phyloP scores from a whole-genome alignment of 331 rosid genomes.

The Rhamnella rubrinervis region DNA sequence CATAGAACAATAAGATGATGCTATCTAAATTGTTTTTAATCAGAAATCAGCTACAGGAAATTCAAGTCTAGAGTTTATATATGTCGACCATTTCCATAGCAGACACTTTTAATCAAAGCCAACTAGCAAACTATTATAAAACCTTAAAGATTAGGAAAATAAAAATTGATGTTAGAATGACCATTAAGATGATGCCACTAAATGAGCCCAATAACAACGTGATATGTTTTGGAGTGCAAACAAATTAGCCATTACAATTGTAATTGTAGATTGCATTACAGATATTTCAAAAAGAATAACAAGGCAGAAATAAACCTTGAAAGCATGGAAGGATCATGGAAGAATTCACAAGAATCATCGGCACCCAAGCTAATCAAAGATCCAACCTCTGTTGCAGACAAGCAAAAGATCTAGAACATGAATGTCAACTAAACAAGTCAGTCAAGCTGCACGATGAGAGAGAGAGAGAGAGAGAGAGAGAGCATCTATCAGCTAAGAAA shows the following conservation, averaged over 20 bases:
- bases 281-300: neutral
- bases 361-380: constrained; percentile 81
- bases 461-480: constrained; percentile 4
- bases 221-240: constrained; percentile 9
- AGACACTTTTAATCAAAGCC: no score
- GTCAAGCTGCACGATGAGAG: neutral
- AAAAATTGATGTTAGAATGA: neutral
- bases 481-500: constrained; percentile 8
- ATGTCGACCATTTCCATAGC: no score
- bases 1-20: constrained; percentile 1
- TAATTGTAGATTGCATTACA: neutral
- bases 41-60: constrained; percentile 18
- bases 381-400: constrained; percentile 82
- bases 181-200: constrained; percentile 14
- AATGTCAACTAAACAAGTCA: constrained; percentile 1
- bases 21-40: constrained; percentile 20
- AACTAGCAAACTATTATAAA: no score
- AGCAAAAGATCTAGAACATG: constrained; percentile 61
- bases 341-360: constrained; percentile 82
- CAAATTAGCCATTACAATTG: constrained; percentile 10
- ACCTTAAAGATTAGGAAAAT: neutral
- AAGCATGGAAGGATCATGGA: constrained; percentile 87
- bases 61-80: neutral
- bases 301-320: constrained; percentile 59
- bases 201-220: constrained; percentile 15